Base-by-base conservation (phyloP, 2,329 filamentous ascomycete species). In the Talaromyces sp. region DNA sequence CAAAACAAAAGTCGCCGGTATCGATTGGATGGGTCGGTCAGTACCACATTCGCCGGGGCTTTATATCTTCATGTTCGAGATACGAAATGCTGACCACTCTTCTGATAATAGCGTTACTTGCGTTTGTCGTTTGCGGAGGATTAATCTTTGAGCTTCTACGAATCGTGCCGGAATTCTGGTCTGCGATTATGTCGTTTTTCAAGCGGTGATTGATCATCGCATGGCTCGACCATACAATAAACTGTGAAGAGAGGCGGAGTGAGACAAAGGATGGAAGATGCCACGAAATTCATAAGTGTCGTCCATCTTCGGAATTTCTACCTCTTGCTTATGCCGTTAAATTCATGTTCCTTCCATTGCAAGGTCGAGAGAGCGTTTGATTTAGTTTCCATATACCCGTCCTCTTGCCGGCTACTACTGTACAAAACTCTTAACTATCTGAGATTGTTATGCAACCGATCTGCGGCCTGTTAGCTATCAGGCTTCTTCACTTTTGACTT, bases 61-160 rank as follows among this genome's bases (percentile, higher is more conserved):
- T 9, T 5, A 8, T 46, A 37, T 18, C 8, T 54, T 58, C 50
- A 58, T 18, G 54, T 42, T 8, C 11, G 2, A 14, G 39, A n/a
- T 14, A 2, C 21, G 12, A 35, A 18, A 28, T 67, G 70, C 63
- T 72, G 40, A 55, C 50, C 11, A 16, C 8, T 44, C n/a, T 11
- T 40, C 6, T 21, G 18, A n/a, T 21, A 1, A 40, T 57, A 88
- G 86, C 83, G 57, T 64, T 87, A 37, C 80, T 88, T 59, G 81
- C 82, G n/a, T 88, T 88, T 72, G 82, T 87, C 60, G 79, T 88
- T 55, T 83, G 83, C 70, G 86, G 86, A 44, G 85, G 86, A 25
- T 69, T 88, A 21, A 68, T 86, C 42, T 83, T 87, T 67, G 85
- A 87, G 71, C 70, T 86, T 11, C 66, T 86, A 21, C 77, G 81